Percentiles rank a stretch among this genome's conserved stretches.
These are phyloP conservation scores for Scheffersomyces insectosa DNA, from an alignment of 1,139 yeast species.

Conservation along the genomic window DNA sequence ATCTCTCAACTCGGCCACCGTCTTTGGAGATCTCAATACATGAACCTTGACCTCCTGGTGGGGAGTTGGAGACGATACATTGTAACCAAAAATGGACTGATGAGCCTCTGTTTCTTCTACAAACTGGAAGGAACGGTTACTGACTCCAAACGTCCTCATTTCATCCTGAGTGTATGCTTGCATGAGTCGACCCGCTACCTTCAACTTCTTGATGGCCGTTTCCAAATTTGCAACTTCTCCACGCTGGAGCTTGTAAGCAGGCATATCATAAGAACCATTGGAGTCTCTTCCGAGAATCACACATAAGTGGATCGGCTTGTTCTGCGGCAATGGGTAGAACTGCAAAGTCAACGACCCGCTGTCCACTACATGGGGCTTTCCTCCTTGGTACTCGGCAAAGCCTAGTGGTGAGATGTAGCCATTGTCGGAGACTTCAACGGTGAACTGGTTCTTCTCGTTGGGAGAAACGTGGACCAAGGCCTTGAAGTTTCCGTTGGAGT, in stretches of 20 bases:
- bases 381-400: conserved; percentile 22
- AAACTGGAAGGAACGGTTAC: conserved; percentile 76
- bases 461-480: conserved; percentile 71
- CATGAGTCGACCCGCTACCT: conserved; percentile 88
- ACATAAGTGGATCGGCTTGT: conserved; percentile 83
- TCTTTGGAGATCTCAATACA: conserved; percentile 62
- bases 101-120: conserved; percentile 56
- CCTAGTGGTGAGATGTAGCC: conserved; percentile 31
- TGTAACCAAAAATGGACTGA: conserved; percentile 40
- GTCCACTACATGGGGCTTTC: conserved; percentile 25
- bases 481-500: conserved; percentile 64
- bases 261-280: conserved; percentile 71
- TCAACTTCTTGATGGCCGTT: conserved; percentile 72
- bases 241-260: conserved; percentile 48
- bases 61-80: conserved; percentile 32
- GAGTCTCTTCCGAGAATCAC: conserved; percentile 79
- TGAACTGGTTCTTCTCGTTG: conserved; percentile 52
- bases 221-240: conserved; percentile 72
- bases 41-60: conserved; percentile 78
- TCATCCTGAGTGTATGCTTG: conserved; percentile 93
- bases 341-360: conserved; percentile 32
- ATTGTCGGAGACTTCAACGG: conserved; percentile 25
- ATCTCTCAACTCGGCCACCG: conserved; percentile 72
- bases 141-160: conserved; percentile 77
- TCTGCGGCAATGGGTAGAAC: conserved; percentile 61